These are phyloP conservation scores for Fusarium siculi DNA, from an alignment of 2,329 filamentous ascomycete genomes.

Conservation along the genomic window DNA sequence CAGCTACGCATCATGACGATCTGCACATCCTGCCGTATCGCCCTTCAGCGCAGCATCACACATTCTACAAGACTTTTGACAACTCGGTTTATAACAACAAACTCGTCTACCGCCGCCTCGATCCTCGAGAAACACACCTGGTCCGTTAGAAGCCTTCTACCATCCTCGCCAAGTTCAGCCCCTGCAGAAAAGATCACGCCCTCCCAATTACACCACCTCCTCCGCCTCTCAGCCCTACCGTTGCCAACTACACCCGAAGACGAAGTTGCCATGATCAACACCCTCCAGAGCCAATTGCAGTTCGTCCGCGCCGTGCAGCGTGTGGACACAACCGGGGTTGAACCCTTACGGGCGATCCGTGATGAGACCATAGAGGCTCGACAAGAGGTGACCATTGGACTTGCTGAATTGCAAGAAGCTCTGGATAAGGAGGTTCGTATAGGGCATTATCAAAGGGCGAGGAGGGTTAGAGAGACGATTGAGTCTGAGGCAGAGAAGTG, in stretches of 20 bases:
- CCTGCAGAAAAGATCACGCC: constrained; percentile 64
- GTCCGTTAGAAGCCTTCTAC: constrained; percentile 83
- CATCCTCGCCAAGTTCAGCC: constrained; percentile 49
- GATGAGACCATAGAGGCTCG: constrained; percentile 79
- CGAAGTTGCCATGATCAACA: constrained; percentile 76
- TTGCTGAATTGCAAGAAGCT: constrained; percentile 66
- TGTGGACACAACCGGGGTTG: constrained; percentile 77
- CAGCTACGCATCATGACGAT: constrained; percentile 42
- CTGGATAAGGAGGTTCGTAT: constrained; percentile 69
- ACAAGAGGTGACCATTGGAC: constrained; percentile 66
- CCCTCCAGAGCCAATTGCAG: constrained; percentile 82
- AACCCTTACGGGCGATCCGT: constrained; percentile 80
- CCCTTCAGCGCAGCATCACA: constrained; percentile 38
- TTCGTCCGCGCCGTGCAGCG: constrained; percentile 90
- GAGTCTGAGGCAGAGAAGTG: constrained; percentile 69
- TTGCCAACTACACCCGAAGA: constrained; percentile 70
- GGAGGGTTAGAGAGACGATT: constrained; percentile 49
- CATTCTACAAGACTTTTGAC: background rate
- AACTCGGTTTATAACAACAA: constrained; percentile 14
- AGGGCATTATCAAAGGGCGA: constrained; percentile 63
- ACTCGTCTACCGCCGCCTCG: constrained; percentile 41
- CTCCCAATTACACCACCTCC: constrained; percentile 80
- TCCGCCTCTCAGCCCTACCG: constrained; percentile 89
- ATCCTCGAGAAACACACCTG: constrained; percentile 79
- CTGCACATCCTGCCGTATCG: constrained; percentile 47